Evolutionary conservation across 2,329 filamentous ascomycete species (phyloP).

Genomic region (Nemania bipapillata): DNA sequence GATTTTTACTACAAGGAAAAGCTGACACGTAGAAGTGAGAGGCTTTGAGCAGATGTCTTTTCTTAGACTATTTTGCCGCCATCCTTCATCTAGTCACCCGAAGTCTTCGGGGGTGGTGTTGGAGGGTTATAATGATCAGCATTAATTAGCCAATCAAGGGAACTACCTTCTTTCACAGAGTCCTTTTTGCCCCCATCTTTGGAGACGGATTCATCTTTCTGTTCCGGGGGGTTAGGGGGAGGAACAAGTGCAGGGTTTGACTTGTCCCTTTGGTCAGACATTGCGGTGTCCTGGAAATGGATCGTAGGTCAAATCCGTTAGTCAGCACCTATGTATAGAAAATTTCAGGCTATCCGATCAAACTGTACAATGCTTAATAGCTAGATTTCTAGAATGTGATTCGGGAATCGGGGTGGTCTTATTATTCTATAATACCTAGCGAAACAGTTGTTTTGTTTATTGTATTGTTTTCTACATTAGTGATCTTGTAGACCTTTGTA

Average conservation of each 20-base stretch:
- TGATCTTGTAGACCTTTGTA: too few relatives aligned
- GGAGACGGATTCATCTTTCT: background rate
- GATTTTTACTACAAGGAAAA: too few relatives aligned
- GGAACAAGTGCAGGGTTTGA: background rate
- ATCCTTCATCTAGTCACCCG: slow-evolving; percentile 30
- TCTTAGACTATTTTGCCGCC: slow-evolving; percentile 14
- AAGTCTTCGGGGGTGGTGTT: slow-evolving; percentile 8
- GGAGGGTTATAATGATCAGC: slow-evolving; percentile 21
- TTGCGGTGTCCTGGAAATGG: too few relatives aligned
- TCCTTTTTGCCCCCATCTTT: background rate
- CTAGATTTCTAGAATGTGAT: background rate
- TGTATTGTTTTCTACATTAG: too few relatives aligned
- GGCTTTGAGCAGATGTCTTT: too few relatives aligned
- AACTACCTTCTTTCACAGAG: background rate
- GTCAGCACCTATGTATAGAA: too few relatives aligned
- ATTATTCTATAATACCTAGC: background rate
- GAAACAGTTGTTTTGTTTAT: background rate
- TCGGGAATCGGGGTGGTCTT: background rate
- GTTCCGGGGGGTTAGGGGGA: background rate
- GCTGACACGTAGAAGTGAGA: too few relatives aligned
- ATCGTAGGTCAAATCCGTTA: too few relatives aligned
- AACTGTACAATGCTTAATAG: background rate
- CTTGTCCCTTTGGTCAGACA: background rate
- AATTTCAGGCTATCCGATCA: too few relatives aligned
- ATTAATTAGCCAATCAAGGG: slow-evolving; percentile 13